Conservation (phyloP, 306 rosid species). For the Cicer cuneatum region DNA sequence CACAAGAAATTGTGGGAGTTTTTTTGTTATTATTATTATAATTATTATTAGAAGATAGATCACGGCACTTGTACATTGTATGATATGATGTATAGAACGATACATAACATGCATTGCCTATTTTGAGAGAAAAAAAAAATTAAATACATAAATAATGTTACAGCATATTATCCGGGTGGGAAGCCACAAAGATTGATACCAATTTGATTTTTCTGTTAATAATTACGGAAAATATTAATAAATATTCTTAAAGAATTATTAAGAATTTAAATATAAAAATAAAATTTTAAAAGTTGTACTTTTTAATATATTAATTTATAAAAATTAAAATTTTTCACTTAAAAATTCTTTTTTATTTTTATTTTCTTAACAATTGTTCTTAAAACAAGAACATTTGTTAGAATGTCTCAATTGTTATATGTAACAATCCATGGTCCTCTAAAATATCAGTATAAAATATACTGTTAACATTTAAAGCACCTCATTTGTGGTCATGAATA, state of each 20-base stretch:
- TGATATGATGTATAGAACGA: background rate
- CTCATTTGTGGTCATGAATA: constrained; percentile 35
- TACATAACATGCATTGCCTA: constrained; percentile 33
- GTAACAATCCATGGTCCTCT: constrained; percentile 40
- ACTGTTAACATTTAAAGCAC: background rate
- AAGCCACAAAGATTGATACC: constrained; percentile 23
- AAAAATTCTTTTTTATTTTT: too few relatives aligned
- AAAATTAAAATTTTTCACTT: too few relatives aligned
- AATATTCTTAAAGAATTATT: too few relatives aligned
- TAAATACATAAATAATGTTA: background rate
- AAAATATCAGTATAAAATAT: constrained; percentile 3
- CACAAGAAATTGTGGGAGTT: background rate
- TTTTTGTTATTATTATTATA: too few relatives aligned
- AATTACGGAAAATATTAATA: too few relatives aligned
- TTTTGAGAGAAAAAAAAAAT: background rate
- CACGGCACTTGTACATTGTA: constrained; percentile 26
- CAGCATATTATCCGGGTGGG: background rate
- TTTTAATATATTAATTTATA: too few relatives aligned
- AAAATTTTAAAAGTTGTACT: too few relatives aligned
- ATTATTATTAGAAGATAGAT: constrained; percentile 29
- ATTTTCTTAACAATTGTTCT: too few relatives aligned
- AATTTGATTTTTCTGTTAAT: background rate
- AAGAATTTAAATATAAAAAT: too few relatives aligned
- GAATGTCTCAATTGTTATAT: background rate
- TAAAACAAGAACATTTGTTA: too few relatives aligned